Conservation (phyloP, 106 monocot species). For the Iris macrosiphon region DNA sequence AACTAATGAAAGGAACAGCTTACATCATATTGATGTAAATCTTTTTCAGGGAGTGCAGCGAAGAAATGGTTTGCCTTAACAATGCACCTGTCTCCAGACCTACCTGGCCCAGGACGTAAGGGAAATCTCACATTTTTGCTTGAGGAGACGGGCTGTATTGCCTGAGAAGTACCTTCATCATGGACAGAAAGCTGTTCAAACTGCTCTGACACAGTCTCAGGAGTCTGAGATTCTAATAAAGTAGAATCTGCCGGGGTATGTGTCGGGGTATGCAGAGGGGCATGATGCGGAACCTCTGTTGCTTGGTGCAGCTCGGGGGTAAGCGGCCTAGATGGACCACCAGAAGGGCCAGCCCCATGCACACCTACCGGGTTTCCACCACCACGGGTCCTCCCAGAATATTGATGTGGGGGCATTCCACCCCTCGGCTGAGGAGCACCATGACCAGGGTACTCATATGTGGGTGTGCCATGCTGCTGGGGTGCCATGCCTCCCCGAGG, state of each 20-base stretch:
- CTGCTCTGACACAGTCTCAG: constrained; percentile 20
- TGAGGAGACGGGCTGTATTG: constrained; percentile 36
- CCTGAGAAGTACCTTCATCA: constrained; percentile 26
- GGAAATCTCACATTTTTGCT: constrained; percentile 73
- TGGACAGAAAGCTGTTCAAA: constrained; percentile 47
- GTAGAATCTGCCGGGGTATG: constrained; percentile 33
- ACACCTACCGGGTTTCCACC: constrained; percentile 20
- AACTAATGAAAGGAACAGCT: constrained; percentile 1
- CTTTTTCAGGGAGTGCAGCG: constrained; percentile 73
- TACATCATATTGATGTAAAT: constrained; percentile 91
- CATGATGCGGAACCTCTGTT: constrained; percentile 26
- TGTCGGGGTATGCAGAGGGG: constrained; percentile 16
- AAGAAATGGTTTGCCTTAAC: constrained; percentile 96
- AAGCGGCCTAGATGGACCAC: constrained; percentile 41
- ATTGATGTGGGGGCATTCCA: constrained; percentile 42
- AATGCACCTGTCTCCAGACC: constrained; percentile 36
- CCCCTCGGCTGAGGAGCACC: constrained; percentile 49
- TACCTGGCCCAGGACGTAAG: constrained; percentile 73
- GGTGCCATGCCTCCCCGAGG: constrained; percentile 25
- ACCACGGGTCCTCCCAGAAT: constrained; percentile 43
- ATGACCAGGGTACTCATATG: constrained; percentile 29
- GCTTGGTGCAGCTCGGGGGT: constrained; percentile 97
- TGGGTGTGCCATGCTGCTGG: too few relatives aligned
- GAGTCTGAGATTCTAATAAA: constrained; percentile 11
- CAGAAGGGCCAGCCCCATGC: constrained; percentile 22